Percentiles rank a stretch among this genome's conserved stretches.
Evolutionary conservation across 805 yeast species (phyloP).

Genomic region (Myxozyma monticola): DNA sequence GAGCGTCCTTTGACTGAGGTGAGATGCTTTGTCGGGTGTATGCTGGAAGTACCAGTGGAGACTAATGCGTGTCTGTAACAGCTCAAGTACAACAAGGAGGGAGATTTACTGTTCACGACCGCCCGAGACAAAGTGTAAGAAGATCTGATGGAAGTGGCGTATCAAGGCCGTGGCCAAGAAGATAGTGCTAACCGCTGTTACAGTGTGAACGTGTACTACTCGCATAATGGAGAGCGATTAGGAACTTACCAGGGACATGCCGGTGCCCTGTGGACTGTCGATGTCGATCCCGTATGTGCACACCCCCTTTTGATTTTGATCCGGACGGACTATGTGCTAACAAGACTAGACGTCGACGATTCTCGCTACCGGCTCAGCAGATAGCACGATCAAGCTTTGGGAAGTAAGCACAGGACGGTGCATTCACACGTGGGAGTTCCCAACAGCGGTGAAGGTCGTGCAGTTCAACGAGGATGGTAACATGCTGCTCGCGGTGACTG

Average conservation of each 20-base stretch:
- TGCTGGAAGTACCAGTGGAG: not conserved
- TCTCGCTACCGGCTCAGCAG: constrained; percentile 89
- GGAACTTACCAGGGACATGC: constrained; percentile 88
- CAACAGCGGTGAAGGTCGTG: constrained; percentile 88
- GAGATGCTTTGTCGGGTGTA: not conserved
- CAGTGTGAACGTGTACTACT: constrained; percentile 67
- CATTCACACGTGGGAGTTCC: constrained; percentile 67
- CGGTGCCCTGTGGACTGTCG: constrained; percentile 96
- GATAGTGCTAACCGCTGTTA: not conserved
- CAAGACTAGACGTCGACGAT: constrained; percentile 49
- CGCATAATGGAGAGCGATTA: constrained; percentile 92
- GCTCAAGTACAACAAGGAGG: constrained; percentile 92
- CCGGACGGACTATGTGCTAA: not conserved
- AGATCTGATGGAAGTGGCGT: too few species aligned
- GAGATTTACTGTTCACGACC: constrained; percentile 87
- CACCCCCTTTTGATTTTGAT: not conserved
- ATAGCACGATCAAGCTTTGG: constrained; percentile 83
- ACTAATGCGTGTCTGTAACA: not conserved
- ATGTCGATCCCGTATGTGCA: constrained; percentile 56
- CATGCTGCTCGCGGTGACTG: constrained; percentile 73
- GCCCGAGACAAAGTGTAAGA: constrained; percentile 75
- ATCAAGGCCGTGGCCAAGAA: too few species aligned
- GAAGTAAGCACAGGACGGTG: constrained; percentile 73
- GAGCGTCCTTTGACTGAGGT: constrained; percentile 92
- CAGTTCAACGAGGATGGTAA: constrained; percentile 76